Conservation (phyloP, 2,329 filamentous ascomycete genomes). For the Alternaria conjuncta region DNA sequence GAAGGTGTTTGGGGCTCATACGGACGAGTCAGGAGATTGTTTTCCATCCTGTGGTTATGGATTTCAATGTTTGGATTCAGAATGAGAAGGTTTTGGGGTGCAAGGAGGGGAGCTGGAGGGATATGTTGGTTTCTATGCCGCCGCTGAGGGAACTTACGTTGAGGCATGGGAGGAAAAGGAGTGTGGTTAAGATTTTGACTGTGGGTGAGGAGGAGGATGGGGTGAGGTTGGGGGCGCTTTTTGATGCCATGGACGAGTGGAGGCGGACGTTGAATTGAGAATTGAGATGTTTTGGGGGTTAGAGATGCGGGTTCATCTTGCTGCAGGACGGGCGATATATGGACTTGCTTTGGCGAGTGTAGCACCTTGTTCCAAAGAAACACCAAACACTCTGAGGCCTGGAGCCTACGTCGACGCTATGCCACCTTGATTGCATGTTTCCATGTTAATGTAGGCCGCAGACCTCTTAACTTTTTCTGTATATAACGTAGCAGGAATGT, state of each 20-base stretch:
- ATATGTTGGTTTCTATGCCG: conserved; percentile 19
- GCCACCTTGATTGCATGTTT: not conserved
- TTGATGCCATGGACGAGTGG: conserved; percentile 17
- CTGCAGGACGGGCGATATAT: not conserved
- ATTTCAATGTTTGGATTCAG: conserved; percentile 8
- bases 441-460: not conserved
- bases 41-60: conserved; percentile 14
- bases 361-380: too few relatives aligned
- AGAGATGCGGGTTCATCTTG: not conserved
- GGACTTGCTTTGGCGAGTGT: not conserved
- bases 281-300: not conserved
- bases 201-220: conserved; percentile 5
- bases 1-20: conserved; percentile 15
- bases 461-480: too few relatives aligned
- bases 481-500: not conserved
- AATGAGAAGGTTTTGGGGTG: not conserved
- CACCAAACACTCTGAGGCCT: too few relatives aligned
- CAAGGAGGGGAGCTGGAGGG: conserved; percentile 4
- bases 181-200: conserved; percentile 6
- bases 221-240: conserved; percentile 12
- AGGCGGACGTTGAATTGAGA: not conserved
- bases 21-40: conserved; percentile 19
- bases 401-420: not conserved
- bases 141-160: conserved; percentile 15
- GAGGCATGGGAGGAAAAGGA: conserved; percentile 5